Percentiles rank a stretch among this genome's conserved stretches.
These are phyloP conservation scores for Durotheca rogersii DNA, from an alignment of 495 filamentous ascomycete species.

Conservation along the genomic window DNA sequence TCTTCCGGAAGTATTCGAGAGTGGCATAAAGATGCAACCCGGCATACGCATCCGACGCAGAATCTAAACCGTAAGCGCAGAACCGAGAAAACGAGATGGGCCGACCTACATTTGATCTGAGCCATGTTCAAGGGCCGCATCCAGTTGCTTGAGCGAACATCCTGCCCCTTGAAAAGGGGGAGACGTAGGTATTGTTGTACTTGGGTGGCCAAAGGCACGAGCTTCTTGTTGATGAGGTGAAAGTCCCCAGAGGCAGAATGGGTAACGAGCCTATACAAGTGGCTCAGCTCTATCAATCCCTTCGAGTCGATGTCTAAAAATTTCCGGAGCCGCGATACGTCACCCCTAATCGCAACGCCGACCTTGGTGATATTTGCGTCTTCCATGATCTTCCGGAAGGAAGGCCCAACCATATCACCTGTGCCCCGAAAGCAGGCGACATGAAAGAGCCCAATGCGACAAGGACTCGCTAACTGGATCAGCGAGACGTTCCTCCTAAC, in stretches of 20 bases:
- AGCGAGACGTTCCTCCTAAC: slow-evolving; percentile 68
- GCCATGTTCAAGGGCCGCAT: slow-evolving; percentile 54
- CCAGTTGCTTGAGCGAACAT: slow-evolving; percentile 75
- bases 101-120: slow-evolving; percentile 70
- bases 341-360: slow-evolving; percentile 75
- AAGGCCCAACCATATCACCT: slow-evolving; percentile 65
- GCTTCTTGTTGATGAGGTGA: slow-evolving; percentile 60
- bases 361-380: slow-evolving; percentile 67
- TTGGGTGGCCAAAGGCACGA: slow-evolving; percentile 66
- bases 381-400: slow-evolving; percentile 70
- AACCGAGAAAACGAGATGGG: neutral
- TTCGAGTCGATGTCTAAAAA: slow-evolving; percentile 61
- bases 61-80: slow-evolving; percentile 54
- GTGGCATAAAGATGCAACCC: slow-evolving; percentile 68
- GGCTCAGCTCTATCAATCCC: slow-evolving; percentile 76
- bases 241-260: slow-evolving; percentile 51
- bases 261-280: slow-evolving; percentile 73
- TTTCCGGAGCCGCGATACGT: slow-evolving; percentile 68
- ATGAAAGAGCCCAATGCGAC: slow-evolving; percentile 81
- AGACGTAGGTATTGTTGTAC: slow-evolving; percentile 70
- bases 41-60: slow-evolving; percentile 81
- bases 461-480: slow-evolving; percentile 76
- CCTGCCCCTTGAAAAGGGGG: slow-evolving; percentile 70
- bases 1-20: slow-evolving; percentile 64
- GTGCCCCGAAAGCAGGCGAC: slow-evolving; percentile 60